Evolutionary conservation across 1,139 yeast species (phyloP).

Genomic region (Suhomyces yuchorum): DNA sequence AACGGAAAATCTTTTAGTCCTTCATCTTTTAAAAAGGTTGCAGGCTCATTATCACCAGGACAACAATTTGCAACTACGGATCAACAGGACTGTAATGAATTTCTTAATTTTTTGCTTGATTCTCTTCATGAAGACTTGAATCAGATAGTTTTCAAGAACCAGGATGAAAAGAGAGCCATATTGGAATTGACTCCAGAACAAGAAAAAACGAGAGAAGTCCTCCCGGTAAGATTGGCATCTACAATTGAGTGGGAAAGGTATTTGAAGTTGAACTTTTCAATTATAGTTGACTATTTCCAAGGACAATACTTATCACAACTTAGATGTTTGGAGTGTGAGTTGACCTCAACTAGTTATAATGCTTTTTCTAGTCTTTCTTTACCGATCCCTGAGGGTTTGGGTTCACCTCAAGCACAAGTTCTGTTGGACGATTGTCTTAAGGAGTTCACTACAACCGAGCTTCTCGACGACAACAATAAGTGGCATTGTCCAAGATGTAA

Average conservation of each 20-base stretch:
- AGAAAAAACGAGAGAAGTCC: constrained; percentile 69
- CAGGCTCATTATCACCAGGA: constrained; percentile 69
- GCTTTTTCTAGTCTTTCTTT: constrained; percentile 75
- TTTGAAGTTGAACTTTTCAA: constrained; percentile 79
- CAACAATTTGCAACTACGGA: constrained; percentile 66
- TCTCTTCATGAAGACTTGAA: constrained; percentile 88
- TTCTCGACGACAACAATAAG: constrained; percentile 77
- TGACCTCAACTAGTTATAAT: constrained; percentile 85
- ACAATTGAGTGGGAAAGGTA: constrained; percentile 95
- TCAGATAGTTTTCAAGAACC: constrained; percentile 45
- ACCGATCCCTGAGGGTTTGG: constrained; percentile 60
- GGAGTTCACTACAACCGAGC: constrained; percentile 67
- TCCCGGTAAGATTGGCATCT: constrained; percentile 83
- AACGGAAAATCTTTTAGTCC: constrained; percentile 56
- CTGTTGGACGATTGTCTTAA: constrained; percentile 66
- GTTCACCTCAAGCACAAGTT: constrained; percentile 24
- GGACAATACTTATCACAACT: constrained; percentile 87
- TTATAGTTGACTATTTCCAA: constrained; percentile 82
- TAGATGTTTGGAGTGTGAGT: constrained; percentile 71
- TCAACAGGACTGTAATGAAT: constrained; percentile 95
- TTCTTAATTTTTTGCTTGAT: constrained; percentile 79
- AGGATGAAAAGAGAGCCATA: constrained; percentile 42
- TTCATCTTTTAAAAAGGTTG: constrained; percentile 56
- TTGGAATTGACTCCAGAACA: constrained; percentile 68
- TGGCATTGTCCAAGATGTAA: constrained; percentile 91